These are phyloP conservation scores for Mycena sanguinolenta DNA, from an alignment of 768 basidiomycete genomes.

Conservation along the genomic window DNA sequence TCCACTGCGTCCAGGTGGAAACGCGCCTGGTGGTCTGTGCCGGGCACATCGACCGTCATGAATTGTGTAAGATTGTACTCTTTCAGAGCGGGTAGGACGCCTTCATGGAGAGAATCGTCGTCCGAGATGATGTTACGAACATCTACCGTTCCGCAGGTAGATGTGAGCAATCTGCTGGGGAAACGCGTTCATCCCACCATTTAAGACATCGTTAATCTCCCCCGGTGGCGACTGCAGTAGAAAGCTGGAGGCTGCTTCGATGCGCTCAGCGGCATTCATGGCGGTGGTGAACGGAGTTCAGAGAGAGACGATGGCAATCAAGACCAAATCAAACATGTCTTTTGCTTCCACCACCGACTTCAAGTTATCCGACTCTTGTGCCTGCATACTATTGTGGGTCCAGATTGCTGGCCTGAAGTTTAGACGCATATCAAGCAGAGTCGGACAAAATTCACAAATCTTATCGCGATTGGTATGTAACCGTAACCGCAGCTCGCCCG, in stretches of 20 bases:
- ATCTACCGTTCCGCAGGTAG: slow-evolving; percentile 62
- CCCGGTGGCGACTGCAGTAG: slow-evolving; percentile 94
- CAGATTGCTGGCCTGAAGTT: too few relatives aligned
- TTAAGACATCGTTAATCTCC: slow-evolving; percentile 96
- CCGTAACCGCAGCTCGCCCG: too few relatives aligned
- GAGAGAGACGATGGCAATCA: slow-evolving; percentile 14
- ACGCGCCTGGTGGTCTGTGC: slow-evolving; percentile 79
- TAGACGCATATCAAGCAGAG: too few relatives aligned
- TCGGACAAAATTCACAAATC: too few relatives aligned
- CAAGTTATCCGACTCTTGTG: too few relatives aligned
- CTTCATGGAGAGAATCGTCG: slow-evolving; percentile 85
- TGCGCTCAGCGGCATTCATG: slow-evolving; percentile 76
- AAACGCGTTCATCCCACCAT: slow-evolving; percentile 64
- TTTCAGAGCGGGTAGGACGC: slow-evolving; percentile 81
- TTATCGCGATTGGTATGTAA: too few relatives aligned
- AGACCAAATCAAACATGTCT: background rate
- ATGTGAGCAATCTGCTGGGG: slow-evolving; percentile 23
- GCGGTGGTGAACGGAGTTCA: background rate
- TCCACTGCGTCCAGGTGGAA: background rate
- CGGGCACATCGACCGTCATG: slow-evolving; percentile 88
- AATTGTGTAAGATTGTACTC: slow-evolving; percentile 93
- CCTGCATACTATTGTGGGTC: too few relatives aligned
- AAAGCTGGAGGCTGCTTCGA: slow-evolving; percentile 81
- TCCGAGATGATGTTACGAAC: slow-evolving; percentile 91
- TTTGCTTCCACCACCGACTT: background rate